Evolutionary conservation across 805 yeast genomes (phyloP).

Genomic region (Zygosaccharomyces bailii): DNA sequence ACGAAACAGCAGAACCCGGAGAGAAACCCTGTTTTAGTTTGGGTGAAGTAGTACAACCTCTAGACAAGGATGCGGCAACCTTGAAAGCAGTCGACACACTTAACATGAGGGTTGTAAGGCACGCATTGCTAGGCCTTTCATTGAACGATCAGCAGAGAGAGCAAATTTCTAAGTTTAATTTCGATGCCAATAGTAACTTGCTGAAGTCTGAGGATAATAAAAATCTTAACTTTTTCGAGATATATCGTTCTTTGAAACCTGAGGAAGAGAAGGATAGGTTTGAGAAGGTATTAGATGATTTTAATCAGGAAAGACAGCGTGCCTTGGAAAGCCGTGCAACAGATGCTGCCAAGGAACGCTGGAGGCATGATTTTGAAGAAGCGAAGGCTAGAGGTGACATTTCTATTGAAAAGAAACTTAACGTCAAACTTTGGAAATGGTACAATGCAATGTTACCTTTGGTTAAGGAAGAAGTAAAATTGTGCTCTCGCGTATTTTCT

Average conservation of each 20-base stretch:
- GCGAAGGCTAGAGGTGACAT: slow-evolving; percentile 56
- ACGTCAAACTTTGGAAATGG: slow-evolving; percentile 83
- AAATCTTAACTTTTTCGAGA: slow-evolving; percentile 59
- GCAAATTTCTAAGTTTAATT: slow-evolving; percentile 36
- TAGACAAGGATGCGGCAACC: slow-evolving; percentile 53
- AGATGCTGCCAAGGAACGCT: slow-evolving; percentile 81
- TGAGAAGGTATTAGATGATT: slow-evolving; percentile 61
- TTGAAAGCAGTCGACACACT: slow-evolving; percentile 68
- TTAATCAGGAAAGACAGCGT: slow-evolving; percentile 74
- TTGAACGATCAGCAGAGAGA: slow-evolving; percentile 30
- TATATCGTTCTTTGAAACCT: slow-evolving; percentile 52
- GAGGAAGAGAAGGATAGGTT: slow-evolving; percentile 51
- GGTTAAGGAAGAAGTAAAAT: slow-evolving; percentile 60
- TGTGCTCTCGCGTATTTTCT: slow-evolving; percentile 45
- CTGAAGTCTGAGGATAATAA: slow-evolving; percentile 26
- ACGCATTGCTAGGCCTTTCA: slow-evolving; percentile 56
- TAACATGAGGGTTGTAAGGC: slow-evolving; percentile 76
- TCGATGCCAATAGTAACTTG: slow-evolving; percentile 38
- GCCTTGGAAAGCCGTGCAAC: slow-evolving; percentile 70
- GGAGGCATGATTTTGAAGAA: slow-evolving; percentile 80
- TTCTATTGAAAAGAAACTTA: slow-evolving; percentile 55
- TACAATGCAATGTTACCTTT: slow-evolving; percentile 67
- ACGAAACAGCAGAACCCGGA: background rate
- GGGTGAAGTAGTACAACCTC: slow-evolving; percentile 36
- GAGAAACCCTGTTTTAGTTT: slow-evolving; percentile 13